Conservation (phyloP, 257 asterid genomes). For the Nicotiana tabacum region DNA sequence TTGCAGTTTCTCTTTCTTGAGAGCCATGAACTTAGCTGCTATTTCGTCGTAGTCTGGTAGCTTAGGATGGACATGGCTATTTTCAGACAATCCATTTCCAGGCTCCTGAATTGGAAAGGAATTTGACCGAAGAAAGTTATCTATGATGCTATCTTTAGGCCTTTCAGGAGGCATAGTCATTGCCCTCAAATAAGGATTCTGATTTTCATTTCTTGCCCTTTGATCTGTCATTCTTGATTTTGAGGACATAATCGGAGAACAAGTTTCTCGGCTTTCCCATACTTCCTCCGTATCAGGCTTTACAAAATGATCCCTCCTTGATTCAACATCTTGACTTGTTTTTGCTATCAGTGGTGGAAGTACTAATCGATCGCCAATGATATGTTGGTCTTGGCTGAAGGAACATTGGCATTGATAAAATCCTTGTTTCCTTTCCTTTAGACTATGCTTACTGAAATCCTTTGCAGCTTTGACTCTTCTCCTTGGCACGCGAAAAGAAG, state of each 20-base stretch:
- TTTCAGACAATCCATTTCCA: constrained; percentile 9
- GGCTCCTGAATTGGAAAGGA: constrained; percentile 35
- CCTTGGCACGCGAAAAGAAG: not conserved
- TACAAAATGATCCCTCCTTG: not conserved
- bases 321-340: not conserved
- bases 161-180: constrained; percentile 42
- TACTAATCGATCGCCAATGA: not conserved
- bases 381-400: not conserved
- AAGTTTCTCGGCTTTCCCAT: not conserved
- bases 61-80: constrained; percentile 75
- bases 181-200: constrained; percentile 25
- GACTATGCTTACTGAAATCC: not conserved
- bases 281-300: not conserved
- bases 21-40: constrained; percentile 55
- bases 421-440: not conserved
- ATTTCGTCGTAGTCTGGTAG: constrained; percentile 85
- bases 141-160: constrained; percentile 22
- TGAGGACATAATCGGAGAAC: not conserved
- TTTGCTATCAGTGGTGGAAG: not conserved
- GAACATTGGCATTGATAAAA: not conserved
- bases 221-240: not conserved
- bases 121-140: constrained; percentile 34
- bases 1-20: constrained; percentile 46
- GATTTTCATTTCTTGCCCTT: constrained; percentile 1
- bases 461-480: not conserved